Conservation (phyloP, 805 yeast species). For the Hanseniaspora hatyaiensis region DNA sequence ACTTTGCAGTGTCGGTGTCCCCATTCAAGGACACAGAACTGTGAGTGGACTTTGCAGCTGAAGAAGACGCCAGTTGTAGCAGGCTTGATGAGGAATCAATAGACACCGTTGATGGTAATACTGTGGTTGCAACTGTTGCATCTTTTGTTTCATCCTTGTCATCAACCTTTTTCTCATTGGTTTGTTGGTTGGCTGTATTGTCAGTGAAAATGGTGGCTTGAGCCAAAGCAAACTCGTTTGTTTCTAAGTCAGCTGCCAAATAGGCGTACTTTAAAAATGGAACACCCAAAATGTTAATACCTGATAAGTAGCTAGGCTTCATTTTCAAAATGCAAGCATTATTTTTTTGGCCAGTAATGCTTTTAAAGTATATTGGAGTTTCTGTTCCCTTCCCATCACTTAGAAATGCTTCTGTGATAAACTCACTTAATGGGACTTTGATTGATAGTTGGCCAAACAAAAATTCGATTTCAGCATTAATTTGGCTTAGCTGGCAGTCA, state of each 20-base stretch:
- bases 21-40: background rate
- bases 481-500: conserved; percentile 41
- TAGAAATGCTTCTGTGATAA: conserved; percentile 33
- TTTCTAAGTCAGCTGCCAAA: conserved; percentile 54
- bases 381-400: conserved; percentile 23
- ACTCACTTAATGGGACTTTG: conserved; percentile 38
- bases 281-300: conserved; percentile 47
- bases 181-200: no score
- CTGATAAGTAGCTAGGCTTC: conserved; percentile 37
- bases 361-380: conserved; percentile 35
- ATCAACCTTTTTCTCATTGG: no score
- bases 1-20: background rate
- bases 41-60: background rate
- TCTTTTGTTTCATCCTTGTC: background rate
- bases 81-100: background rate
- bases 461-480: conserved; percentile 43
- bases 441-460: conserved; percentile 42
- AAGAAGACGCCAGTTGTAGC: background rate
- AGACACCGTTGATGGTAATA: background rate
- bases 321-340: conserved; percentile 46
- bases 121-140: background rate
- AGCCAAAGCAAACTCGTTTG: conserved; percentile 45
- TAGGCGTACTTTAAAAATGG: conserved; percentile 44
- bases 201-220: conserved; percentile 31
- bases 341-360: conserved; percentile 30